Conservation (phyloP, 495 filamentous ascomycete species). For the Neurospora sp. region DNA sequence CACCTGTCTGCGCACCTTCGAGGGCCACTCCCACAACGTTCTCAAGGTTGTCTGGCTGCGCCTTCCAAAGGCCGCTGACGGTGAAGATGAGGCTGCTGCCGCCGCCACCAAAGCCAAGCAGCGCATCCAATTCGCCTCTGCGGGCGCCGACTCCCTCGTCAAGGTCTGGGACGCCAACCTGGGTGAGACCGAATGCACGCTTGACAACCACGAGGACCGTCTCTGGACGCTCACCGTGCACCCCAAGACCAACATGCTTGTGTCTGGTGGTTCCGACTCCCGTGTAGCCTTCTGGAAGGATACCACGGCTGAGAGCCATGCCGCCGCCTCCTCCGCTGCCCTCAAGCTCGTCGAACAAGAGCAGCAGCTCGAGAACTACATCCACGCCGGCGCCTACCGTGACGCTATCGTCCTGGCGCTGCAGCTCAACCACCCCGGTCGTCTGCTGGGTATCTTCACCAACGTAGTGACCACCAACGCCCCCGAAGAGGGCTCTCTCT, state of each 20-base stretch:
- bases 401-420: slow-evolving; percentile 88
- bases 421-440: slow-evolving; percentile 82
- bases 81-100: slow-evolving; percentile 23
- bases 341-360: slow-evolving; percentile 81
- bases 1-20: slow-evolving; percentile 84
- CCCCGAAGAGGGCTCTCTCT: slow-evolving; percentile 52
- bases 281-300: slow-evolving; percentile 93
- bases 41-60: slow-evolving; percentile 89
- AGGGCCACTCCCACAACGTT: slow-evolving; percentile 92
- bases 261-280: slow-evolving; percentile 82
- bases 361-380: slow-evolving; percentile 85
- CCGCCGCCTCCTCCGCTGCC: slow-evolving; percentile 55
- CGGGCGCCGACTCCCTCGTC: slow-evolving; percentile 90
- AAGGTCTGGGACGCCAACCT: slow-evolving; percentile 81
- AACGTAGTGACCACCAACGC: slow-evolving; percentile 57
- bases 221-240: slow-evolving; percentile 81
- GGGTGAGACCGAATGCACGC: slow-evolving; percentile 75
- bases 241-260: slow-evolving; percentile 55
- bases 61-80: slow-evolving; percentile 28
- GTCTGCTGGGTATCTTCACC: slow-evolving; percentile 74
- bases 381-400: slow-evolving; percentile 73
- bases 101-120: slow-evolving; percentile 24
- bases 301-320: slow-evolving; percentile 71
- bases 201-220: slow-evolving; percentile 93
- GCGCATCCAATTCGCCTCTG: slow-evolving; percentile 62